Evolutionary conservation across 371 early-diverging fungal genomes (phyloP).

Genomic region (Rhizopus delemar): DNA sequence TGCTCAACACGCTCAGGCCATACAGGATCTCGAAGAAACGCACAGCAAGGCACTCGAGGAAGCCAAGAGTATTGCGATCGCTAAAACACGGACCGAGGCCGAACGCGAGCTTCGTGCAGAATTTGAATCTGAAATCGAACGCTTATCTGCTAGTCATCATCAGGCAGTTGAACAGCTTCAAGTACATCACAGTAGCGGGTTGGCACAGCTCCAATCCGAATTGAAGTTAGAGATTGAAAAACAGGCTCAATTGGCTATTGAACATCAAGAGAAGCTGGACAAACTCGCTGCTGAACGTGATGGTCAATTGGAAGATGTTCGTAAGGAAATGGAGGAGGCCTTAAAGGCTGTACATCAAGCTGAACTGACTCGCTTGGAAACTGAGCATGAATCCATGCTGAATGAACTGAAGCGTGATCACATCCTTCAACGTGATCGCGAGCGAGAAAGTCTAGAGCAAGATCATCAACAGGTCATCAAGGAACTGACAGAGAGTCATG

Average conservation of each 20-base stretch:
- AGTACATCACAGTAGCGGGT: conserved; percentile 28
- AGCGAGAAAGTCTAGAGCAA: conserved; percentile 15
- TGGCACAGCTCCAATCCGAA: conserved; percentile 36
- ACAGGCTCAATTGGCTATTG: conserved; percentile 22
- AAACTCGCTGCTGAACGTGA: conserved; percentile 22
- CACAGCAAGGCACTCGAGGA: conserved; percentile 23
- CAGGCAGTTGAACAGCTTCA: conserved; percentile 47
- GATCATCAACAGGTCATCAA: conserved; percentile 17
- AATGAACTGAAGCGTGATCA: conserved; percentile 26
- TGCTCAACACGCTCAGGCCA: conserved; percentile 16
- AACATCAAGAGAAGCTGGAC: conserved; percentile 32
- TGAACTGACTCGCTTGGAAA: conserved; percentile 18
- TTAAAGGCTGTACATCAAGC: conserved; percentile 23
- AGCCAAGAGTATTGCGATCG: conserved; percentile 19
- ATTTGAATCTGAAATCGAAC: conserved; percentile 39
- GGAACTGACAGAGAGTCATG: conserved; percentile 13
- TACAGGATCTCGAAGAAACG: conserved; percentile 16
- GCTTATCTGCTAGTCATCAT: conserved; percentile 30
- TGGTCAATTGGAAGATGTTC: conserved; percentile 31
- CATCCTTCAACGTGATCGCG: conserved; percentile 27
- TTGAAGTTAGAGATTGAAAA: conserved; percentile 27
- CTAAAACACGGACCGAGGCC: conserved; percentile 29
- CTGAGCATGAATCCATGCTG: conserved; percentile 27
- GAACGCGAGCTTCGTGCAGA: conserved; percentile 39
- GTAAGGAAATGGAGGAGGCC: conserved; percentile 40